Conservation (phyloP, 148 eudicot genomes). For the Gaultheria prostrata region DNA sequence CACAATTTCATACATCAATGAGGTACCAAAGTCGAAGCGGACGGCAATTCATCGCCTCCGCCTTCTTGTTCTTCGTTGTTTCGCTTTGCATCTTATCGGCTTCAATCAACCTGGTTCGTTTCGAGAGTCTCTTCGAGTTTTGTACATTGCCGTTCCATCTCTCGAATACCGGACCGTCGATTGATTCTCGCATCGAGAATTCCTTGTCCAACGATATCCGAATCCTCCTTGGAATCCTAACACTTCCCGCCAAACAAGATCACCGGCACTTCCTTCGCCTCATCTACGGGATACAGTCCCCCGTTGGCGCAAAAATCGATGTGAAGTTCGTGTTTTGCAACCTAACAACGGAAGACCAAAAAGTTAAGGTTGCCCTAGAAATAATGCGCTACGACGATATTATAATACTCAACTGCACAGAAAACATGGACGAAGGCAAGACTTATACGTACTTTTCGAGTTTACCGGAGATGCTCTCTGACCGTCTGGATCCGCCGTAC, state of each 20-base stretch:
- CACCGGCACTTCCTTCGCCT: constrained; percentile 76
- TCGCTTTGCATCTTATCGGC: constrained; percentile 58
- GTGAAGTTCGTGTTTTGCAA: constrained; percentile 86
- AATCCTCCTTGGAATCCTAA: constrained; percentile 65
- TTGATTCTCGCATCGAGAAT: background rate
- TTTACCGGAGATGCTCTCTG: constrained; percentile 53
- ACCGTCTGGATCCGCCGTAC: constrained; percentile 53
- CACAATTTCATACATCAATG: constrained; percentile 20
- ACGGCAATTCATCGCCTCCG: constrained; percentile 49
- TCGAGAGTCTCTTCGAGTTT: constrained; percentile 34
- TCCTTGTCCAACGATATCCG: constrained; percentile 46
- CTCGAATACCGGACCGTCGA: background rate
- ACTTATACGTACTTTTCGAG: constrained; percentile 80
- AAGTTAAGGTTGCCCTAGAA: constrained; percentile 66
- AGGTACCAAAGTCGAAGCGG: constrained; percentile 33
- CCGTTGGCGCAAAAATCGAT: constrained; percentile 51
- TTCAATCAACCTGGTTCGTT: constrained; percentile 58
- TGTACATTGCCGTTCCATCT: constrained; percentile 18
- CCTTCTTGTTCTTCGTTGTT: constrained; percentile 52
- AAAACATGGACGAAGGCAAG: constrained; percentile 84
- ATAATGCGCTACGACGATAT: constrained; percentile 78
- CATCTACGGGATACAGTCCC: constrained; percentile 66
- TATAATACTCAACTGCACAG: constrained; percentile 67
- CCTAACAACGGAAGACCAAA: constrained; percentile 73
- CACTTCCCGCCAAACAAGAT: constrained; percentile 70